These are phyloP conservation scores for Eucalyptus cloeziana DNA, from an alignment of 345 rosid genomes.

Conservation along the genomic window DNA sequence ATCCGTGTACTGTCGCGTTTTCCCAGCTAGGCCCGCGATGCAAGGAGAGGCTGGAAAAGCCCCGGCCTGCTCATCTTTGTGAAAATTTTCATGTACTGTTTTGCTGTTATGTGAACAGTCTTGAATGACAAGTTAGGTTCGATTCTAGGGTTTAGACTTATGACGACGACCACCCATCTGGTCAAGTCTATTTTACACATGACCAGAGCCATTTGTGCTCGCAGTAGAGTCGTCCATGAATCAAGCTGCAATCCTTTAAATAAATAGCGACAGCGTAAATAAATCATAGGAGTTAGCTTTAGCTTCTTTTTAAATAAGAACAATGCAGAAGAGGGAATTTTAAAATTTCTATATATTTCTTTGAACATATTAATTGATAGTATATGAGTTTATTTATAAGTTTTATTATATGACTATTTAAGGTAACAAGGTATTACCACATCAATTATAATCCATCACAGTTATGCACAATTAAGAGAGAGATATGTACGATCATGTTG, in stretches of 20 bases:
- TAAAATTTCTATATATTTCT: neutral
- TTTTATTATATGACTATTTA: neutral
- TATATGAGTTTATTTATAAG: neutral
- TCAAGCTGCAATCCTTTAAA: neutral
- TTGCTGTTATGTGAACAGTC: neutral
- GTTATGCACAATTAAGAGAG: neutral
- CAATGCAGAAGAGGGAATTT: neutral
- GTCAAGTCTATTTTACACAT: neutral
- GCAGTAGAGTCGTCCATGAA: neutral
- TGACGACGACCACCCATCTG: neutral
- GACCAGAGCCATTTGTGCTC: neutral
- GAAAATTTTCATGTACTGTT: neutral
- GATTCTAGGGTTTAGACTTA: neutral
- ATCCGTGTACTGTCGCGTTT: neutral
- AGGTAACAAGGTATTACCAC: neutral
- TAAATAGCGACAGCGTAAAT: neutral
- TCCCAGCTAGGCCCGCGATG: neutral
- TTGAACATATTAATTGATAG: neutral
- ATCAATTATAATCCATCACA: neutral
- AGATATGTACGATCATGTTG: neutral
- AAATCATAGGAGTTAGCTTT: neutral
- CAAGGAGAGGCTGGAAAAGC: neutral
- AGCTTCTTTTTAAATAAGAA: neutral
- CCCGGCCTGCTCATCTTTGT: neutral
- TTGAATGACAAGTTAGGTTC: neutral